phyloP scores from a whole-genome alignment of 2,329 filamentous ascomycete genomes.

The Arachnomyces sp. region DNA sequence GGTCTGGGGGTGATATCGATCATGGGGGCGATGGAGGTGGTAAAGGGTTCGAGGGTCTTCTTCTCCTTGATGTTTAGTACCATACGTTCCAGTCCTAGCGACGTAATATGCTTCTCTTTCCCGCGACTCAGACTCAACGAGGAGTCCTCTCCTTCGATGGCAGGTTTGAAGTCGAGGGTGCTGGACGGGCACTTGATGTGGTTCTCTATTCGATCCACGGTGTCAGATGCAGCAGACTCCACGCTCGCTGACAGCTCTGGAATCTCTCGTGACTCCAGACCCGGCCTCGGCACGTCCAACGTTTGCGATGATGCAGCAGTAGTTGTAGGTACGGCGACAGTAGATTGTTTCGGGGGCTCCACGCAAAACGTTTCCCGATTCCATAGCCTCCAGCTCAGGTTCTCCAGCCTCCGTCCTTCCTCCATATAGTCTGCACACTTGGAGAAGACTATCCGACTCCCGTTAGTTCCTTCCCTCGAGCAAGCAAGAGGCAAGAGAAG shows the following conservation, averaged over 20 bases:
- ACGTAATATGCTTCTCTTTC: constrained; percentile 82
- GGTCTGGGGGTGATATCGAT: constrained; percentile 38
- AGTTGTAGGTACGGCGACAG: constrained; percentile 34
- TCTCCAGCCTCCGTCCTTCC: constrained; percentile 84
- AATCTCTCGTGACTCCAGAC: constrained; percentile 46
- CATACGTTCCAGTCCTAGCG: constrained; percentile 86
- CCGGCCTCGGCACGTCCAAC: constrained; percentile 22
- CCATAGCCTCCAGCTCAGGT: constrained; percentile 93
- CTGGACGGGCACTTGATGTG: constrained; percentile 55
- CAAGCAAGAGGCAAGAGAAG: constrained; percentile 3
- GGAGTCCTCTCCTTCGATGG: constrained; percentile 44
- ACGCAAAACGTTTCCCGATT: constrained; percentile 88
- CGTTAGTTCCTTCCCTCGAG: constrained; percentile 7
- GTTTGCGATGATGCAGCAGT: constrained; percentile 25
- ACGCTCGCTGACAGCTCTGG: constrained; percentile 70
- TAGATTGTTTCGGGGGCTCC: constrained; percentile 52
- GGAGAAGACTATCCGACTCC: constrained; percentile 62
- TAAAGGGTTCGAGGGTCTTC: constrained; percentile 55
- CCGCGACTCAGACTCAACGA: constrained; percentile 60
- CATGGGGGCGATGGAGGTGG: constrained; percentile 35
- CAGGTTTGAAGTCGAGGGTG: constrained; percentile 57
- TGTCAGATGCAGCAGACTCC: constrained; percentile 60
- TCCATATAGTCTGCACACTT: constrained; percentile 91
- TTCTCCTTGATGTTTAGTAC: constrained; percentile 85
- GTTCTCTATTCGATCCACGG: constrained; percentile 42